A percentile compares a stretch with the other conserved stretches of the same genome.
These are phyloP conservation scores for Podospora pseudoanserina DNA, from an alignment of 495 filamentous ascomycete genomes.

Conservation along the genomic window DNA sequence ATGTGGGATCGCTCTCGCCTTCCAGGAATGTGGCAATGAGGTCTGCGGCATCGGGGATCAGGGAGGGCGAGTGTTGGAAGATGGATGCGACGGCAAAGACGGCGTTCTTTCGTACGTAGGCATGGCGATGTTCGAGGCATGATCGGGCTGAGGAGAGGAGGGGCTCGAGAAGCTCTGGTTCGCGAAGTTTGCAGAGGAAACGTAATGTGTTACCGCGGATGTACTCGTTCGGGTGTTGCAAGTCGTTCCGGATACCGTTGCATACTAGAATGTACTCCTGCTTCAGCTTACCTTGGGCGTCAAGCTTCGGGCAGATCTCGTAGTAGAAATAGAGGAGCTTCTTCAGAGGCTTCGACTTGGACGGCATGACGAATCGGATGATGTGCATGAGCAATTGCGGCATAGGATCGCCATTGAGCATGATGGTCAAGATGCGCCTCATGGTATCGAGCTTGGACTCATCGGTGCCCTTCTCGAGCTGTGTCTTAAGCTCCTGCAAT, in stretches of 20 bases:
- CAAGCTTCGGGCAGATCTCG: constrained; percentile 96
- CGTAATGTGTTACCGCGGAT: constrained; percentile 94
- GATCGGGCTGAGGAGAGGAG: constrained; percentile 85
- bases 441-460: constrained; percentile 97
- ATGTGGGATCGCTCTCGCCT: constrained; percentile 87
- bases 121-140: constrained; percentile 93
- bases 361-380: constrained; percentile 99
- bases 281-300: constrained; percentile 87
- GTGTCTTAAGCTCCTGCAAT: constrained; percentile 82
- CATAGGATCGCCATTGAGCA: constrained; percentile 98
- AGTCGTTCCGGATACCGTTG: constrained; percentile 95
- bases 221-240: constrained; percentile 98
- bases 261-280: constrained; percentile 99
- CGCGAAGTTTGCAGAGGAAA: constrained; percentile 93
- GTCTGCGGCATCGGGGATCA: constrained; percentile 95
- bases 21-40: constrained; percentile 87
- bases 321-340: constrained; percentile 99
- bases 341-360: constrained; percentile 93
- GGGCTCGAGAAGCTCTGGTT: constrained; percentile 94
- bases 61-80: constrained; percentile 80
- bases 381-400: constrained; percentile 97
- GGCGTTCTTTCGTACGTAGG: constrained; percentile 96
- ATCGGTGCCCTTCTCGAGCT: constrained; percentile 96
- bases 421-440: constrained; percentile 93
- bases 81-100: constrained; percentile 94